A percentile compares a stretch with the other conserved stretches of the same genome.
These are phyloP conservation scores for Cyclocybe cylindracea DNA, from an alignment of 768 basidiomycete species.

Conservation along the genomic window DNA sequence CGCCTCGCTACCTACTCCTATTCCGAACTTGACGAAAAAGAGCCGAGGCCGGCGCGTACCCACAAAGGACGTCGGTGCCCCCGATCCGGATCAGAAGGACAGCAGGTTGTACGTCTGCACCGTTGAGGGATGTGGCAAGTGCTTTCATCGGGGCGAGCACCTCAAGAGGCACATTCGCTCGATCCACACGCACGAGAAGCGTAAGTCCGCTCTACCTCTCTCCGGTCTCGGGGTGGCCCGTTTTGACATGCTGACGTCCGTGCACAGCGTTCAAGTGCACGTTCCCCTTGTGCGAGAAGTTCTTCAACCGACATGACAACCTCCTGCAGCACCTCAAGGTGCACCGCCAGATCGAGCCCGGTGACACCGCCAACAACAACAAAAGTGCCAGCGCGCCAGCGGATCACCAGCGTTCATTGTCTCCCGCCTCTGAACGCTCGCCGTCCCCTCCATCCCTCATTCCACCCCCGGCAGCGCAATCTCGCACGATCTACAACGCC, in stretches of 20 bases:
- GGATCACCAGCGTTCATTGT: slow-evolving; percentile 7
- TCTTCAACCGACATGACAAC: slow-evolving; percentile 80
- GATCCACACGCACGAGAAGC: slow-evolving; percentile 78
- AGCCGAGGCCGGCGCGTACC: slow-evolving; percentile 79
- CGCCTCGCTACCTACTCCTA: slow-evolving; percentile 63
- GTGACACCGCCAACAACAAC: not conserved
- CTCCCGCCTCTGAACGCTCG: slow-evolving; percentile 7
- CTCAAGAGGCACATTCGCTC: slow-evolving; percentile 75
- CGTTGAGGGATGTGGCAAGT: slow-evolving; percentile 71
- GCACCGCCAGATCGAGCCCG: slow-evolving; percentile 43
- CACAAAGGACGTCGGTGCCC: slow-evolving; percentile 35
- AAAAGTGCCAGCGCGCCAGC: not conserved
- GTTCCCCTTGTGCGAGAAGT: slow-evolving; percentile 64
- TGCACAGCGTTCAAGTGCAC: slow-evolving; percentile 71
- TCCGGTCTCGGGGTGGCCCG: slow-evolving; percentile 4
- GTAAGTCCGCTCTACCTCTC: slow-evolving; percentile 41
- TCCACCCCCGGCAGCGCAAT: slow-evolving; percentile 13
- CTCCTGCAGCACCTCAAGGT: slow-evolving; percentile 78
- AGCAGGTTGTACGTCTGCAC: slow-evolving; percentile 56
- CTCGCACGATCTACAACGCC: slow-evolving; percentile 28
- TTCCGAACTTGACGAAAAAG: slow-evolving; percentile 80
- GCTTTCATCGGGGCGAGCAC: slow-evolving; percentile 74
- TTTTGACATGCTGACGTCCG: slow-evolving; percentile 11
- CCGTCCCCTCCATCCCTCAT: slow-evolving; percentile 11
- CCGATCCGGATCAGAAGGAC: slow-evolving; percentile 26